Base-by-base conservation (phyloP, 768 basidiomycete species). In the Mycena rebaudengoi region DNA sequence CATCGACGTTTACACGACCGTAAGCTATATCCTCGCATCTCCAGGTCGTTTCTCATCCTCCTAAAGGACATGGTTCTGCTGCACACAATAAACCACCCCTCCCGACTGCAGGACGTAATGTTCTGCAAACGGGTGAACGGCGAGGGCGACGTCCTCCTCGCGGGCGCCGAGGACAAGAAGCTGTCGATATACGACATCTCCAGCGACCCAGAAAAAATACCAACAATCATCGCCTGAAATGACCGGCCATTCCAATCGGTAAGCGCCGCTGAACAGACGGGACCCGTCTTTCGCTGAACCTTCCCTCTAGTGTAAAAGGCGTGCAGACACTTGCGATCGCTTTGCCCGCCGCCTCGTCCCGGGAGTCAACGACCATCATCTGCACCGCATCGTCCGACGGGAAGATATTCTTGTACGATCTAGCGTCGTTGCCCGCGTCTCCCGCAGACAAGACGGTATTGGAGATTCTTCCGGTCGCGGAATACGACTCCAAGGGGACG, bases 371-470 rank as follows among this genome's bases (percentile, higher is more conserved):
- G 11, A 92, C 87, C 0, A 78, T 92, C 23, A 84, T 88, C 4
- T 86, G 88, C 66, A 92, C 95, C 3, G 88, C 87, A 16, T 98
- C 96, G 0, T 98, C 97, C 0, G 98, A 99, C 62, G 98, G 98
- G 7, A 87, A 88, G 61, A 85, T 96, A 58, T 86, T 88, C 65
- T 71, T 96, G 20, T 95, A 90, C 74, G 90, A 96, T 73, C 77
- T 95, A 58, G 82, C 84, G 2, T 70, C 75, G 7, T 69, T 91
- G 4, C 83, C 88, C 23, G 64, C 68, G 2, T n/a, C n/a, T n/a
- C 11, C 46, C 16, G 25, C 52, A 35, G 39, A 70, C 18, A 66
- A 66, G 45, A 67, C 57, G 25, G 63, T 73, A 40, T 70, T 74
- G 18, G 75, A 83, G 41, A 79, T 93, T 21, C 71, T 77, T 20